A percentile compares a stretch with the other conserved stretches of the same genome.
phyloP scores from a whole-genome alignment of 164 flowering plant species.

The Sedum album region DNA sequence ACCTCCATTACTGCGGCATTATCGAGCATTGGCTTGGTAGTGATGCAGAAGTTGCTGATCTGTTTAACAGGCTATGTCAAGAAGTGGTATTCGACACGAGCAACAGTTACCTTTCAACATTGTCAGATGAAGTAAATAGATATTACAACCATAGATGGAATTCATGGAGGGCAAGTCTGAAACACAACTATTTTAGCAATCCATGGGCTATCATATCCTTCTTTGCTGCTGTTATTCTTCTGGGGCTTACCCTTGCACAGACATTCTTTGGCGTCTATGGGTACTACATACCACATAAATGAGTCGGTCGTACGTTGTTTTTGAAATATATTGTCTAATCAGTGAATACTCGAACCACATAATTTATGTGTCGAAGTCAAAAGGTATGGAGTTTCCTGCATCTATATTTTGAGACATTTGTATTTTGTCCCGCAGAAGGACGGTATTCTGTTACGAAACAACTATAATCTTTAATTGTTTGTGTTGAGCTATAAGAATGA shows the following conservation, averaged over 20 bases:
- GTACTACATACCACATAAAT: slow-evolving; percentile 38
- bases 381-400: too few relatives aligned
- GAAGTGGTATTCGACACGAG: slow-evolving; percentile 84
- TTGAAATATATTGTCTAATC: not conserved
- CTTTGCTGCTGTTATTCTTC: slow-evolving; percentile 60
- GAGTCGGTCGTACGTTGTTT: not conserved
- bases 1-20: slow-evolving; percentile 76
- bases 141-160: slow-evolving; percentile 74
- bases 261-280: slow-evolving; percentile 58
- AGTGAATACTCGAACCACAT: too few relatives aligned
- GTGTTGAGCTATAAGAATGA: too few relatives aligned
- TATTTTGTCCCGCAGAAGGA: too few relatives aligned
- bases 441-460: too few relatives aligned
- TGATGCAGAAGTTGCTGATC: slow-evolving; percentile 78
- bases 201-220: slow-evolving; percentile 86
- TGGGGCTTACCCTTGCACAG: slow-evolving; percentile 62
- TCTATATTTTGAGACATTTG: too few relatives aligned
- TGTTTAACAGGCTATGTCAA: slow-evolving; percentile 73
- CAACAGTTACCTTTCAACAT: slow-evolving; percentile 54
- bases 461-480: too few relatives aligned
- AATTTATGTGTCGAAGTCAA: too few relatives aligned
- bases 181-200: slow-evolving; percentile 69
- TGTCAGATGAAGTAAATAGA: slow-evolving; percentile 59
- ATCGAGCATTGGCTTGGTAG: slow-evolving; percentile 89
- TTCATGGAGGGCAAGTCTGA: slow-evolving; percentile 70